Conservation (phyloP, 2,329 filamentous ascomycete genomes). For the Plectosphaerella cucumerina region DNA sequence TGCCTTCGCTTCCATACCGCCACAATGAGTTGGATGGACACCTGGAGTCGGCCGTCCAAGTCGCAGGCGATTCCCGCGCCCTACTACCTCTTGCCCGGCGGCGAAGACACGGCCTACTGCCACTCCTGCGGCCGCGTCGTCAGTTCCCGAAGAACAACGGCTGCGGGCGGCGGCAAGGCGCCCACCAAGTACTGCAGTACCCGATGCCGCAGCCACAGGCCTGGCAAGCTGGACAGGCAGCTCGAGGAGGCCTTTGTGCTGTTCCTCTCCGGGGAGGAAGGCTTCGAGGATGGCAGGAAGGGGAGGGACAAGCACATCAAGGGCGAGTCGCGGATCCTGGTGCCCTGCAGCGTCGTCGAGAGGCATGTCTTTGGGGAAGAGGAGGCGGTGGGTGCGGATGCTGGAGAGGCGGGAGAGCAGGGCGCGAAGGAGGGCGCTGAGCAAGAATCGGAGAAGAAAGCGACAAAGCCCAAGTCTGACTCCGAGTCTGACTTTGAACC, state of each 20-base stretch:
- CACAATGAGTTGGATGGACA: constrained; percentile 38
- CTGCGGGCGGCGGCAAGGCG: constrained; percentile 21
- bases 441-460: background rate
- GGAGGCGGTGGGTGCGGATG: constrained; percentile 35
- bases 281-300: constrained; percentile 3
- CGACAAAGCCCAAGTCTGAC: background rate
- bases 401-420: constrained; percentile 38
- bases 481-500: background rate
- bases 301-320: constrained; percentile 30
- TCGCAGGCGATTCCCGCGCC: constrained; percentile 43
- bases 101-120: constrained; percentile 49
- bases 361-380: constrained; percentile 41
- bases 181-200: constrained; percentile 53
- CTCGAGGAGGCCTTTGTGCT: constrained; percentile 47
- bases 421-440: constrained; percentile 12
- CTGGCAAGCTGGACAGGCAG: constrained; percentile 41
- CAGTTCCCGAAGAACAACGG: constrained; percentile 26
- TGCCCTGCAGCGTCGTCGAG: constrained; percentile 47
- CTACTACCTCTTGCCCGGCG: constrained; percentile 44
- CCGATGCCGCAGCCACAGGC: constrained; percentile 48
- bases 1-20: background rate
- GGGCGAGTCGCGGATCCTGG: constrained; percentile 44
- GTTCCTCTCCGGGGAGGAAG: constrained; percentile 20
- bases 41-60: constrained; percentile 34
- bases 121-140: constrained; percentile 54